Percentiles rank a stretch among this genome's conserved stretches.
These are phyloP conservation scores for Fusarium armeniacum DNA, from an alignment of 2,329 filamentous ascomycete genomes.

Conservation along the genomic window DNA sequence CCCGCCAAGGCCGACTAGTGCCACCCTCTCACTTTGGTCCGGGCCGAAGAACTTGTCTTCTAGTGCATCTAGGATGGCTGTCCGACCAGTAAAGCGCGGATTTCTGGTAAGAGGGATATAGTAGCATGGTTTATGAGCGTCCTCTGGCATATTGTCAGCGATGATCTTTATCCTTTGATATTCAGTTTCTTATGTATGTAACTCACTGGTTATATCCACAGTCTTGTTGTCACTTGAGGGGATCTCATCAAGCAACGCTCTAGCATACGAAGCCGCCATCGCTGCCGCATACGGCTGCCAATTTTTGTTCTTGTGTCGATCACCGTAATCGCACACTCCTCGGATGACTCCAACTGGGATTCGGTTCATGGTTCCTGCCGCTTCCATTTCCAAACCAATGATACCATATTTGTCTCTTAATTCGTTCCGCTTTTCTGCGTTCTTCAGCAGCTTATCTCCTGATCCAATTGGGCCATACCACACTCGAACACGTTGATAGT, in stretches of 20 bases:
- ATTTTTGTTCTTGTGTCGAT: neutral
- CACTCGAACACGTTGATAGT: rapidly evolving
- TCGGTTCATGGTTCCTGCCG: neutral
- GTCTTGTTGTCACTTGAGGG: neutral
- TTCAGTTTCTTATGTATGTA: neutral
- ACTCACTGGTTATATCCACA: neutral
- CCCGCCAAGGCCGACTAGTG: neutral
- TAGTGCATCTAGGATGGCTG: neutral
- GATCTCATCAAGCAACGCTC: neutral
- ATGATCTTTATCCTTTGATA: neutral
- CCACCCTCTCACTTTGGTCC: neutral
- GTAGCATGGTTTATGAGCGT: neutral
- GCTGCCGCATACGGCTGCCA: neutral
- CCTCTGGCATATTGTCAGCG: neutral
- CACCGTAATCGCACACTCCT: neutral
- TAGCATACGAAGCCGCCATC: neutral
- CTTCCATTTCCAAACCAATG: neutral
- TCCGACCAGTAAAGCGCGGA: neutral
- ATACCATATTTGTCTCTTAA: neutral
- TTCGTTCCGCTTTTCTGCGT: neutral
- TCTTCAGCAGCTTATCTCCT: neutral
- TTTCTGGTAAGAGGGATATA: neutral
- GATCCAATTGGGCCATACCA: neutral
- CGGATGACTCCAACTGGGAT: neutral
- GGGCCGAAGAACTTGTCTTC: neutral